Percentiles rank a stretch among this genome's conserved stretches.
Evolutionary conservation across 495 filamentous ascomycete genomes (phyloP).

Genomic region (Venustampulla echinocandica): DNA sequence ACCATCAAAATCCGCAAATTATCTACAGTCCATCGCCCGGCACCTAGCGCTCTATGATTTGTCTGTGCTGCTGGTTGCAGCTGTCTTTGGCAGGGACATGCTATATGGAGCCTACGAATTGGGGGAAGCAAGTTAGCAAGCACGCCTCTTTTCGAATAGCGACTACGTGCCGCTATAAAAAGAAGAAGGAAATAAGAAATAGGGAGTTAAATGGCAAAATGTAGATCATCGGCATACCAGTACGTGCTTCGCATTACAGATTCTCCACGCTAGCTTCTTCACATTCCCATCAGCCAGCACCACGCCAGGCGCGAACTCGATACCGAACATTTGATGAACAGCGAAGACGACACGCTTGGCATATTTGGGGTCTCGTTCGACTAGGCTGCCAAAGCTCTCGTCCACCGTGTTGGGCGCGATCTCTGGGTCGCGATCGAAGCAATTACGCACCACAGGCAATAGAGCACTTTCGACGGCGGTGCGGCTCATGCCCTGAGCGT

Average conservation of each 20-base stretch:
- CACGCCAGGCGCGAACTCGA: slow-evolving; percentile 89
- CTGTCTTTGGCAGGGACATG: slow-evolving; percentile 51
- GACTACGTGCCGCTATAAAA: too few species aligned
- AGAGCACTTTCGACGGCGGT: slow-evolving; percentile 64
- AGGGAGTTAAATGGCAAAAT: background rate
- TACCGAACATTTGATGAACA: slow-evolving; percentile 93
- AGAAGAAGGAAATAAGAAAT: slow-evolving; percentile 12
- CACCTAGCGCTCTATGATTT: slow-evolving; percentile 28
- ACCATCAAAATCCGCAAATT: too few species aligned
- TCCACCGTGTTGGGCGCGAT: slow-evolving; percentile 75
- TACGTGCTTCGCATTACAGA: slow-evolving; percentile 91
- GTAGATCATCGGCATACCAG: slow-evolving; percentile 56
- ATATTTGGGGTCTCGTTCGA: slow-evolving; percentile 81
- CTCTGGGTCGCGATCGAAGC: slow-evolving; percentile 85
- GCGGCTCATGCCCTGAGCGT: slow-evolving; percentile 41
- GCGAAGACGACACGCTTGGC: slow-evolving; percentile 86
- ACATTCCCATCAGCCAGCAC: slow-evolving; percentile 91
- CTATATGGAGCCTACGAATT: slow-evolving; percentile 53
- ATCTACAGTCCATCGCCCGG: too few species aligned
- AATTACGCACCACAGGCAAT: slow-evolving; percentile 76
- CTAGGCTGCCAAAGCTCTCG: slow-evolving; percentile 72
- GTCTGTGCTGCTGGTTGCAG: slow-evolving; percentile 41
- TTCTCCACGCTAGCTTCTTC: slow-evolving; percentile 84
- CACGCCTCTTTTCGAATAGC: background rate
- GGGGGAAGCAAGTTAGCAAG: slow-evolving; percentile 1